These are phyloP conservation scores for Corchorus olitorius DNA, from an alignment of 345 rosid genomes.

Conservation along the genomic window DNA sequence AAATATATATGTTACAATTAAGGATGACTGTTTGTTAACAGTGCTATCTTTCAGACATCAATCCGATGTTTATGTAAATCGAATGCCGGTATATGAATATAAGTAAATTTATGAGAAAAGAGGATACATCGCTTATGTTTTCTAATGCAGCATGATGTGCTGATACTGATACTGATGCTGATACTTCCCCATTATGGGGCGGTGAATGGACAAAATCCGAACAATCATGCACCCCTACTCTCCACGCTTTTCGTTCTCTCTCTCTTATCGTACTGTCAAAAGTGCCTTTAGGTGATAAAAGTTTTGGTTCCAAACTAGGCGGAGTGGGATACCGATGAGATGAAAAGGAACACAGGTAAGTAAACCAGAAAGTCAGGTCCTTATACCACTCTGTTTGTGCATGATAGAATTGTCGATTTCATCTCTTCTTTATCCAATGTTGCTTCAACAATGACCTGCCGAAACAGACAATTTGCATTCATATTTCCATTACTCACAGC, in stretches of 20 bases:
- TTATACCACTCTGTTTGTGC: conserved; percentile 78
- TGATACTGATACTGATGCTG: background rate
- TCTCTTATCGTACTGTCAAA: background rate
- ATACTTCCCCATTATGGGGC: background rate
- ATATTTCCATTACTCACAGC: background rate
- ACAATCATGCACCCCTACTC: background rate
- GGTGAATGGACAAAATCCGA: background rate
- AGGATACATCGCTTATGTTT: background rate
- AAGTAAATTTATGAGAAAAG: background rate
- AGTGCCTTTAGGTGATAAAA: background rate
- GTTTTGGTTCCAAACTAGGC: background rate
- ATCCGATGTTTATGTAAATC: background rate
- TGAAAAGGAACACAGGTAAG: background rate
- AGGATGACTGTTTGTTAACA: background rate
- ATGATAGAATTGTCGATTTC: conserved; percentile 71
- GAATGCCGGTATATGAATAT: background rate
- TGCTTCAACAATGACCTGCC: conserved; percentile 80
- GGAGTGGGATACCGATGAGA: background rate
- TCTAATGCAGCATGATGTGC: background rate
- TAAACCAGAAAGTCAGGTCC: background rate
- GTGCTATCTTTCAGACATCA: background rate
- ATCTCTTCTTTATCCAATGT: conserved; percentile 76
- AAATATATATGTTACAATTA: background rate
- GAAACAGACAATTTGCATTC: conserved; percentile 9
- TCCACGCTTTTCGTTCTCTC: background rate